These are phyloP conservation scores for Pseudopyricularia javanii DNA, from an alignment of 2,329 filamentous ascomycete species.

Conservation along the genomic window DNA sequence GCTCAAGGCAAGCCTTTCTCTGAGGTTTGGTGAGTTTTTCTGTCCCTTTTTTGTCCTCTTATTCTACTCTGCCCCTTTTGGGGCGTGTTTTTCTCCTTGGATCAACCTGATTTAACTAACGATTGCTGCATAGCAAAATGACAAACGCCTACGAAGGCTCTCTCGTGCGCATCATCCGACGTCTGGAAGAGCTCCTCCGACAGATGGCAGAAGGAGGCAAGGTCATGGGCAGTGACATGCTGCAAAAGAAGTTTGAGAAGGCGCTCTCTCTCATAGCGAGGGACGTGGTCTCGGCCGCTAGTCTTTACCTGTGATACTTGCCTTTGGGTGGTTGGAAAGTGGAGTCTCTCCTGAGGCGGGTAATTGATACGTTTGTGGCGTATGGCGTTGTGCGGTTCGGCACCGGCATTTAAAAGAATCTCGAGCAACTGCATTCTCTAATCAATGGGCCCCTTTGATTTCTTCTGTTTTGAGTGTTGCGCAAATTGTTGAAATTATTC, in stretches of 20 bases:
- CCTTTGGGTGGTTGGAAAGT: neutral
- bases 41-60: neutral
- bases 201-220: constrained; percentile 94
- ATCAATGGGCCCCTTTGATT: neutral
- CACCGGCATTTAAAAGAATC: neutral
- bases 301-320: constrained; percentile 59
- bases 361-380: neutral
- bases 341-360: neutral
- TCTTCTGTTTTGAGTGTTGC: neutral
- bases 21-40: constrained; percentile 72
- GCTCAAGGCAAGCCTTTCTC: constrained; percentile 80
- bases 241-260: constrained; percentile 84
- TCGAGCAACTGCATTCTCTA: neutral
- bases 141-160: constrained; percentile 96
- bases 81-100: neutral
- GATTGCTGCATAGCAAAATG: constrained; percentile 61
- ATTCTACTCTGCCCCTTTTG: constrained; percentile 4
- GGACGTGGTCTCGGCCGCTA: constrained; percentile 92
- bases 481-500: neutral
- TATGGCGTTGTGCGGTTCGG: neutral
- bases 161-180: constrained; percentile 88
- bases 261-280: constrained; percentile 75
- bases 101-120: neutral
- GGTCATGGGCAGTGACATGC: constrained; percentile 94
- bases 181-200: constrained; percentile 82